Evolutionary conservation across 2,329 filamentous ascomycete genomes (phyloP).

Genomic region (Fusarium globosum): DNA sequence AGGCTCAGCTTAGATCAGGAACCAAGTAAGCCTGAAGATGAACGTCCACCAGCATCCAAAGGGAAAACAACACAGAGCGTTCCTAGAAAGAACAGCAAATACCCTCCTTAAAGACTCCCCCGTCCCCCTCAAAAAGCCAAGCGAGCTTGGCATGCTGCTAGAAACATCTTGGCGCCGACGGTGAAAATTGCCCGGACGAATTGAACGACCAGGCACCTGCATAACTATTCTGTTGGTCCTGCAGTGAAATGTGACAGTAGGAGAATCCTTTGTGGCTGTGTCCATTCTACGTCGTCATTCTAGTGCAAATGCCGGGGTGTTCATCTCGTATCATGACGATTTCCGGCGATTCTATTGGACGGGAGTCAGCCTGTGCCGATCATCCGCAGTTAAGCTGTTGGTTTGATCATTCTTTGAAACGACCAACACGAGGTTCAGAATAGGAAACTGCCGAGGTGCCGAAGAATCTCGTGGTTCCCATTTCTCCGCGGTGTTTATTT

Average conservation of each 20-base stretch:
- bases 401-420: not conserved
- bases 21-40: no score
- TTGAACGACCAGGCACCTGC: not conserved
- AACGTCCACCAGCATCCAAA: not conserved
- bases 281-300: not conserved
- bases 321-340: not conserved
- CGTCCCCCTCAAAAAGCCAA: not conserved
- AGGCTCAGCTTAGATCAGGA: not conserved
- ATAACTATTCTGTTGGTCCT: not conserved
- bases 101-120: not conserved
- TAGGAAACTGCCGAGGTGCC: not conserved
- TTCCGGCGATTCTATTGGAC: not conserved
- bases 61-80: not conserved
- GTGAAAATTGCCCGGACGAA: not conserved
- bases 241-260: not conserved
- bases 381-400: not conserved
- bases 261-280: not conserved
- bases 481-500: not conserved
- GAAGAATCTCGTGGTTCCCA: not conserved
- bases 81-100: not conserved
- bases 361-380: not conserved
- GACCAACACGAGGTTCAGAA: not conserved
- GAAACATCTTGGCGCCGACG: conserved; percentile 1
- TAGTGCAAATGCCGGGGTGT: not conserved
- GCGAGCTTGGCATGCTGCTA: conserved; percentile 11